Evolutionary conservation across 768 basidiomycete genomes (phyloP).

Genomic region (Termitomyces sp.): DNA sequence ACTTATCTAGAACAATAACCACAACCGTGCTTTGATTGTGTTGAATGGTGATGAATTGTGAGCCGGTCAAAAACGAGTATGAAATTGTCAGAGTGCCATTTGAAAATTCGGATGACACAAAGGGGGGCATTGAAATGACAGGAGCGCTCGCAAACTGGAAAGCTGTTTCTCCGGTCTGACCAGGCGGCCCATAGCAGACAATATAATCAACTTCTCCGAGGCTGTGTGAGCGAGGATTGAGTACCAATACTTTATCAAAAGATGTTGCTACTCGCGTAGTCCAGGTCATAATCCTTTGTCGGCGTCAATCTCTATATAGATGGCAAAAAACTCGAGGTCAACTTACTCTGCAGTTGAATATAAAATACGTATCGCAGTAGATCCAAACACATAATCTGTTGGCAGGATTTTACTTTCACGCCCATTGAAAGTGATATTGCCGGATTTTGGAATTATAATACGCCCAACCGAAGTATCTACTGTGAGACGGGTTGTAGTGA

Average conservation of each 20-base stretch:
- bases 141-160: constrained; percentile 28
- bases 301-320: neutral
- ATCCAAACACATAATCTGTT: constrained; percentile 43
- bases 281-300: constrained; percentile 44
- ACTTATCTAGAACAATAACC: constrained; percentile 36
- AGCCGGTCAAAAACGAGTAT: constrained; percentile 24
- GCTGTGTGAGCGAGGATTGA: constrained; percentile 16
- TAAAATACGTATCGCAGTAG: constrained; percentile 24
- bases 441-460: constrained; percentile 31
- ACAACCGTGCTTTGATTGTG: constrained; percentile 21
- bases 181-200: constrained; percentile 33
- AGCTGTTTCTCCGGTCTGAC: constrained; percentile 39
- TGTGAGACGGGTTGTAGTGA: constrained; percentile 36
- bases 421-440: constrained; percentile 35
- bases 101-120: constrained; percentile 24
- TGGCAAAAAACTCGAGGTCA: neutral
- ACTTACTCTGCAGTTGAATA: constrained; percentile 45
- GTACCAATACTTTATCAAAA: neutral
- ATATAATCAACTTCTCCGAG: constrained; percentile 37
- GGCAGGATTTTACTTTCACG: constrained; percentile 45
- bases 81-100: constrained; percentile 35
- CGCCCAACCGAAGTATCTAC: constrained; percentile 36
- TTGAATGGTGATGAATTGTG: constrained; percentile 28
- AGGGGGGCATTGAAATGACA: constrained; percentile 21
- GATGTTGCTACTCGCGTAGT: constrained; percentile 33